These are phyloP conservation scores for Fusarium phyllophilum DNA, from an alignment of 2,329 filamentous ascomycete genomes.

Conservation along the genomic window DNA sequence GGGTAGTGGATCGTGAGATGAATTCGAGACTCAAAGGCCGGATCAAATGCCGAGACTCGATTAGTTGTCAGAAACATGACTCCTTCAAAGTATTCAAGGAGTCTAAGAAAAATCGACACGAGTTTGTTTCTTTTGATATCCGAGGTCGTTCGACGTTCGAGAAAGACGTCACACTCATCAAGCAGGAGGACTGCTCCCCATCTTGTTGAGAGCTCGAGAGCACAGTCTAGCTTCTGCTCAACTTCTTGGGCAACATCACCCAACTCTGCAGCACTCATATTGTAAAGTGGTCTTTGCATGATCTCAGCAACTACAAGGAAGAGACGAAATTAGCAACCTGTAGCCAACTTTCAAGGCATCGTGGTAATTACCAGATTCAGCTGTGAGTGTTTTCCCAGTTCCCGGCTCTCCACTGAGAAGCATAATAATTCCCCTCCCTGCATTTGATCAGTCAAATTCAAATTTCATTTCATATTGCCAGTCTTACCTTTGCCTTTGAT, in stretches of 20 bases:
- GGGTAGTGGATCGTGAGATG: conserved; percentile 18
- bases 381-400: conserved; percentile 17
- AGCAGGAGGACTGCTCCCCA: conserved; percentile 15
- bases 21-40: conserved; percentile 7
- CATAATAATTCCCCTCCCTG: conserved; percentile 12
- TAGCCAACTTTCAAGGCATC: rapidly evolving
- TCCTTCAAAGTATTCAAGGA: conserved; percentile 13
- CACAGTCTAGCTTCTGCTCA: not conserved
- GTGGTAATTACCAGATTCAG: not conserved
- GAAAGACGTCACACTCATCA: conserved; percentile 16
- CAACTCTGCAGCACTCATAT: conserved; percentile 12
- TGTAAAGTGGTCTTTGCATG: conserved; percentile 13
- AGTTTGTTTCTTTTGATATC: conserved; percentile 13
- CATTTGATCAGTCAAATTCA: not conserved
- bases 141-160: conserved; percentile 1
- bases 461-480: rapidly evolving
- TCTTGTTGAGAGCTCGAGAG: conserved; percentile 17
- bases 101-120: conserved; percentile 10
- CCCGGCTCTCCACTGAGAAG: conserved; percentile 16
- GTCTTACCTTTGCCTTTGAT: conserved; percentile 3
- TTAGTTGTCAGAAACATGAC: conserved; percentile 23
- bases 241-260: conserved; percentile 4
- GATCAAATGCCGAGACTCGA: conserved; percentile 10
- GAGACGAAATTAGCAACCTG: not conserved
- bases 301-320: conserved; percentile 4